phyloP scores from a whole-genome alignment of 257 asterid species.

The Solanum megistacrolobum region DNA sequence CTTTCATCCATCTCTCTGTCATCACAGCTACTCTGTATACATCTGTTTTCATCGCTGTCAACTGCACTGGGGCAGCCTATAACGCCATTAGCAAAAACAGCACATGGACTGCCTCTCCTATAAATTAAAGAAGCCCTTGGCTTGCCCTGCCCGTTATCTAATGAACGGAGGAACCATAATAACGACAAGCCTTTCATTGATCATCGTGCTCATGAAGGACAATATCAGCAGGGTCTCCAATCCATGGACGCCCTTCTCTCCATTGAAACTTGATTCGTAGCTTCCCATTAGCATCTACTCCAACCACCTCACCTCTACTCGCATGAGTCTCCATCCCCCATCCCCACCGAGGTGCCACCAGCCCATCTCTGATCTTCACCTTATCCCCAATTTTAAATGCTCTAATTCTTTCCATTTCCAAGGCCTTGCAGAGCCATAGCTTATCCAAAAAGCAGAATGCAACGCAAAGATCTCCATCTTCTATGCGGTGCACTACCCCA shows the following conservation, averaged over 20 bases:
- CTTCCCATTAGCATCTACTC: constrained; percentile 93
- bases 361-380: constrained; percentile 71
- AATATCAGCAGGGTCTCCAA: constrained; percentile 95
- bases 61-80: not conserved
- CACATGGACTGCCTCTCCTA: not conserved
- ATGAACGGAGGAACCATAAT: not conserved
- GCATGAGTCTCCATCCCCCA: constrained; percentile 99
- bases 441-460: constrained; percentile 83
- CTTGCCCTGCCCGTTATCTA: not conserved
- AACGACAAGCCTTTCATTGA: not conserved
- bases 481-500: constrained; percentile 92
- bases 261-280: constrained; percentile 84
- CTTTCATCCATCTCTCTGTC: not conserved
- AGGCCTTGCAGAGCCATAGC: constrained; percentile 80
- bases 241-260: constrained; percentile 96
- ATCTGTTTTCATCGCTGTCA: not conserved
- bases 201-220: constrained; percentile 42
- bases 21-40: not conserved
- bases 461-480: constrained; percentile 79
- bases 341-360: constrained; percentile 90
- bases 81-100: not conserved
- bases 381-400: constrained; percentile 66
- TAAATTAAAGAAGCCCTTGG: not conserved
- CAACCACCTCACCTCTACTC: constrained; percentile 85
- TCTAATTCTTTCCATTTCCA: constrained; percentile 65